Percentiles rank a stretch among this genome's conserved stretches.
Conservation (phyloP, 2,329 filamentous ascomycete species). For the Fusarium keratoplasticum region DNA sequence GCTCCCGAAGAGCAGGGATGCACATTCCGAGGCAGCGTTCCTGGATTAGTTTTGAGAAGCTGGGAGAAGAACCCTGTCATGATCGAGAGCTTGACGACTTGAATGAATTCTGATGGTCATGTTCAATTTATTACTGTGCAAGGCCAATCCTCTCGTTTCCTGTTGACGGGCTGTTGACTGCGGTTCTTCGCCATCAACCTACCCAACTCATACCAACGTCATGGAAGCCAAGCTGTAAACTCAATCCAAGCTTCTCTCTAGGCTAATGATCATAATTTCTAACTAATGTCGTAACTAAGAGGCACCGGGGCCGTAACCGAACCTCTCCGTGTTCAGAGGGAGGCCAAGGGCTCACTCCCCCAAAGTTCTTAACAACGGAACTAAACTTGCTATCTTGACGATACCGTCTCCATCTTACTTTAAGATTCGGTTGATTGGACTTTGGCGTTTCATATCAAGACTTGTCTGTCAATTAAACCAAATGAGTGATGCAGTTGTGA, state of each 20-base stretch:
- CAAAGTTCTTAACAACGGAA: neutral
- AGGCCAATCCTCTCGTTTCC: neutral
- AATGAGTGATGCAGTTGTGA: neutral
- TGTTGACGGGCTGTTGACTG: neutral
- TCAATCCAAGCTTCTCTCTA: neutral
- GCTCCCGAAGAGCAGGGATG: neutral
- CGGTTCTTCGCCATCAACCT: neutral
- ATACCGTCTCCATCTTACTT: neutral
- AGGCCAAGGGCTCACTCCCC: neutral
- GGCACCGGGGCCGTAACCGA: neutral
- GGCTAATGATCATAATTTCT: neutral
- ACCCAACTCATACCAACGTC: neutral
- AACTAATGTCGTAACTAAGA: neutral
- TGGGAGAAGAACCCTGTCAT: neutral
- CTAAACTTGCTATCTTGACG: neutral
- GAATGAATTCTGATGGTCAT: neutral
- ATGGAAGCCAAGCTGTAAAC: neutral
- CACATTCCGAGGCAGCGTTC: neutral
- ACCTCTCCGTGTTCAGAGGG: neutral
- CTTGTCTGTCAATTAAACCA: neutral
- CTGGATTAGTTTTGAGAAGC: neutral
- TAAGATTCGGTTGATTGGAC: too few relatives aligned
- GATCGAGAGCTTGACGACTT: neutral
- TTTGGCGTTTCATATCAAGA: neutral
- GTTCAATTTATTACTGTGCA: neutral